Base-by-base conservation (phyloP, 768 basidiomycete genomes). In the Boletus vermiculosoides region DNA sequence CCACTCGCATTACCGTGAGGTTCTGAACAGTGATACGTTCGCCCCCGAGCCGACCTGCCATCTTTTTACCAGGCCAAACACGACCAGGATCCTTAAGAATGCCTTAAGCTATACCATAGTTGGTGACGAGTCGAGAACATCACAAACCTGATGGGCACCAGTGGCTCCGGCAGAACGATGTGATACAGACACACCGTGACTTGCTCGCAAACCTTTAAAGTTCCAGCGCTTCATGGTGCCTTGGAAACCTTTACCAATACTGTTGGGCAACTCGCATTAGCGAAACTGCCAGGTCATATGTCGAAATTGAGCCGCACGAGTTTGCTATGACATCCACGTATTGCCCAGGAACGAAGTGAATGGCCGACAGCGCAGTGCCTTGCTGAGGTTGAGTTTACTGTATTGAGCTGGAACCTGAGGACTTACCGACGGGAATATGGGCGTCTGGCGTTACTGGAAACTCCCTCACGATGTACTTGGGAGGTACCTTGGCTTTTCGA, bases 321-420 rank as follows among this genome's bases (percentile, higher is more conserved):
- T 89, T 90, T 8, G 90, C 90, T 59, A 90, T 80, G 7, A 94
- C 90, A 71, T 98, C 96, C 13, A 98, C 92, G 67, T 80, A 93
- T 71, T 99, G 97, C 0, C 97, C 97, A 0, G 97, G 97, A 9
- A 98, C 97, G 65, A 96, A 98, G 72, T 99, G 97, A 42, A 90
- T 80, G 0, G 94, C 93, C 46, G 90, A 94, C 39, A 99, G 67
- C 13, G 85, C 89, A 0, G 95, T 94, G 31, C 96, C 94, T 95
- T 41, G 22, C 41, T 11, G 12, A 34, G 30, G 25, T 52, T 45
- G 40, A 42, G 54, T 25, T 54, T 25, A 15, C 41, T 33, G 31
- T 42, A 25, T 50, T n/a, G n/a, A 30, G 18, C 42, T 25, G 9
- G 22, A 55, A 36, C 33, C 23, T 33, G 52, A 49, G 36, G 30